Evolutionary conservation across 2,329 filamentous ascomycete genomes (phyloP).

Genomic region (Tolypocladium inflatum): DNA sequence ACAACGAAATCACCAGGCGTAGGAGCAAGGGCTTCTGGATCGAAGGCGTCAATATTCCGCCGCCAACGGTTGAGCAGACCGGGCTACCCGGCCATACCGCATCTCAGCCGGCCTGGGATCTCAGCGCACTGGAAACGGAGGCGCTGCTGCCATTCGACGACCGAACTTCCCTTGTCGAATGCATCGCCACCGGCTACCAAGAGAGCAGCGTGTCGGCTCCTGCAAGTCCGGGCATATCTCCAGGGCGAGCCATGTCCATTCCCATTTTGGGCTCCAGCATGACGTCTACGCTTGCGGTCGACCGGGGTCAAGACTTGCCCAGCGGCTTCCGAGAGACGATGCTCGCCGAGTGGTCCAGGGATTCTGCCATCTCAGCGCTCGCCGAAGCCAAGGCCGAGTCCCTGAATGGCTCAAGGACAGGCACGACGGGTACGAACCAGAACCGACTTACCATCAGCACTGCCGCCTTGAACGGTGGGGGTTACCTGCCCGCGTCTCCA

Average conservation of each 20-base stretch:
- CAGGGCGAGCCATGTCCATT: slow-evolving; percentile 52
- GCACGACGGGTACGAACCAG: slow-evolving; percentile 42
- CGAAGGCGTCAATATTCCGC: slow-evolving; percentile 61
- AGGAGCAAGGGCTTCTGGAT: slow-evolving; percentile 72
- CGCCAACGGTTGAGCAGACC: slow-evolving; percentile 53
- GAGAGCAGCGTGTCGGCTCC: slow-evolving; percentile 53
- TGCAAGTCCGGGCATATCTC: slow-evolving; percentile 60
- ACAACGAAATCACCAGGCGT: slow-evolving; percentile 66
- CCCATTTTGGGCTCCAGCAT: slow-evolving; percentile 47
- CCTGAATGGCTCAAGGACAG: slow-evolving; percentile 63
- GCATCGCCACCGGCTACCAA: slow-evolving; percentile 64
- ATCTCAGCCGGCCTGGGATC: slow-evolving; percentile 35
- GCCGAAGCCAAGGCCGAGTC: slow-evolving; percentile 64
- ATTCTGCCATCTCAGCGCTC: slow-evolving; percentile 58
- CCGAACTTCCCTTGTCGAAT: slow-evolving; percentile 60
- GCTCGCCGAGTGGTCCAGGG: slow-evolving; percentile 70
- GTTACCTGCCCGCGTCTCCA: slow-evolving; percentile 31
- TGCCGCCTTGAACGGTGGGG: slow-evolving; percentile 26
- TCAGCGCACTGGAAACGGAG: slow-evolving; percentile 49
- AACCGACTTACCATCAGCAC: slow-evolving; percentile 51
- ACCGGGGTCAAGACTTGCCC: slow-evolving; percentile 50
- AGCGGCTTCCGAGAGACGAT: slow-evolving; percentile 63
- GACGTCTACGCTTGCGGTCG: slow-evolving; percentile 25
- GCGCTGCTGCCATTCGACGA: slow-evolving; percentile 68
- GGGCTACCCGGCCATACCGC: slow-evolving; percentile 38